A percentile compares a stretch with the other conserved stretches of the same genome.
Evolutionary conservation across 192 early-diverging fungal genomes (phyloP).

Genomic region (Gigaspora rosea): DNA sequence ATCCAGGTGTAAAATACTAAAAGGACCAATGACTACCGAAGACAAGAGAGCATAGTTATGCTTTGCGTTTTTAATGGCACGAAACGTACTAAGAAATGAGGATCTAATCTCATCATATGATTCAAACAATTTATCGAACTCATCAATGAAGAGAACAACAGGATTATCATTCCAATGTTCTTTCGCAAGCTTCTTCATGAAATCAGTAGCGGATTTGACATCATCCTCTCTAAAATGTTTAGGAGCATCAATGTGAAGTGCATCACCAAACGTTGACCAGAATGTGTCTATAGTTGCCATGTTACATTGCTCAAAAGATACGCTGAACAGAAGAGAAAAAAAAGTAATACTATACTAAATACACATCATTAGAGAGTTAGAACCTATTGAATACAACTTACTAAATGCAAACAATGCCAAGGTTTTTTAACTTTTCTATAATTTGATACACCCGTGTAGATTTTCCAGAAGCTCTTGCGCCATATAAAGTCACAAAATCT

Average conservation of each 20-base stretch:
- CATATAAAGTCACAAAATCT: conserved; percentile 33
- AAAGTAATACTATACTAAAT: background rate
- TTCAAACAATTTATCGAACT: conserved; percentile 30
- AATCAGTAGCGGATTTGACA: conserved; percentile 22
- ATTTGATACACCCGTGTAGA: conserved; percentile 35
- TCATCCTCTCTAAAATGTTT: background rate
- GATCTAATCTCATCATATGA: background rate
- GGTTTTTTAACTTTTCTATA: conserved; percentile 7
- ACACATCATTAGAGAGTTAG: background rate
- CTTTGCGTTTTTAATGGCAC: conserved; percentile 20
- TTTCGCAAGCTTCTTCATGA: background rate
- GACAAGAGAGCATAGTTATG: background rate
- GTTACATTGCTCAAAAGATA: conserved; percentile 14
- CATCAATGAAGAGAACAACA: conserved; percentile 32
- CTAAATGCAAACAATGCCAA: conserved; percentile 33
- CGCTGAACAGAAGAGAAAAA: conserved; percentile 17
- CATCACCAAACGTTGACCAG: conserved; percentile 5
- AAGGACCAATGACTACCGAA: conserved; percentile 13
- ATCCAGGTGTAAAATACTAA: conserved; percentile 24
- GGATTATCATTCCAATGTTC: background rate
- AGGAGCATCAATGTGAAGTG: background rate
- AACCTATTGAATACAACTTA: conserved; percentile 20
- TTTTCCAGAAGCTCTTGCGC: conserved; percentile 37
- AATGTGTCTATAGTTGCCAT: background rate
- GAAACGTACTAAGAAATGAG: background rate